Evolutionary conservation across 345 rosid species (phyloP), one percentile per base, ranked within the genome.

Genomic region (Pistacia atlantica): DNA sequence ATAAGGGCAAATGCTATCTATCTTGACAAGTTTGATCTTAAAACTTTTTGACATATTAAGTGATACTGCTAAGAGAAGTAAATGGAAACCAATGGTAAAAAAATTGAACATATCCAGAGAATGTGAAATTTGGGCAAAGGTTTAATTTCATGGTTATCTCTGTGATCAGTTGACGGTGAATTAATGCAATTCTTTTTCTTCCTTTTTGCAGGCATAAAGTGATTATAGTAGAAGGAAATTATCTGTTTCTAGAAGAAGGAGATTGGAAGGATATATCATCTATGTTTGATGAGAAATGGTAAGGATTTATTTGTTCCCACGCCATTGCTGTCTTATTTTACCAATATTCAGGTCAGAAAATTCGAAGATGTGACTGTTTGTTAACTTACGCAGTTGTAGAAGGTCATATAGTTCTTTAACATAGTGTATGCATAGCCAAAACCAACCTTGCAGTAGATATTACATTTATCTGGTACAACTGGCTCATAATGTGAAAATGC

Each of bases 211-310:
- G 98, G 83, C 99, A 94, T 83, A 92, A 90, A 80, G 91, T 96
- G 79, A 87, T 91, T 72, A 83, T 94, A 54, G 94, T 92, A 64
- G 97, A 96, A 85, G 99, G 98, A 69, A 91, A 96, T 83, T 94
- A 94, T 77, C 74, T 96, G 10, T 61, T 93, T 46, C 74, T 91
- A 72, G 91, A 89, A 59, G 91, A 82, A 16, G 97, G 90, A 74
- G 67, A 68, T 80, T 94, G 98, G 99, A 87, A 86, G 86, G 97
- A 94, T 71, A 59, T 92, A n/a, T 88, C 90, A 0, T 82, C 86
- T 31, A 77, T 91, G 77, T 92, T 94, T 58, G 93, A 96, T 77
- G 98, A 93, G 86, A 96, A 92, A 77, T 96, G 99, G 99, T 93
- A 86, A 84, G 85, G 65, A 65, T 66, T 57, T 2, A 42, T 25